These are phyloP conservation scores for Fusarium citri DNA, from an alignment of 2,329 filamentous ascomycete genomes.

Conservation along the genomic window DNA sequence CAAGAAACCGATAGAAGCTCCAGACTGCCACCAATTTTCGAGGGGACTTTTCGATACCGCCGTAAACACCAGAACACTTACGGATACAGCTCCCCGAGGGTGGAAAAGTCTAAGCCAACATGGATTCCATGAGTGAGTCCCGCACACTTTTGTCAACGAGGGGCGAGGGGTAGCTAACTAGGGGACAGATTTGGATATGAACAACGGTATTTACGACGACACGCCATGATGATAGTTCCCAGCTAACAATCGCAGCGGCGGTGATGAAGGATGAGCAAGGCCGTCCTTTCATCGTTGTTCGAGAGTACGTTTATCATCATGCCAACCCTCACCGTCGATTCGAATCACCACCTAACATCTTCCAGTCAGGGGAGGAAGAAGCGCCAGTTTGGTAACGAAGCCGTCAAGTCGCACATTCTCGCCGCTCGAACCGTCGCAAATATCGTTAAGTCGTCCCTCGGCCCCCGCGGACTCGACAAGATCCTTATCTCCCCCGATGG, in stretches of 20 bases:
- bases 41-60: conserved; percentile 40
- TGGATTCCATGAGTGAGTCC: conserved; percentile 55
- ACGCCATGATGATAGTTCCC: conserved; percentile 6
- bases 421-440: conserved; percentile 95
- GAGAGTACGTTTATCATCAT: conserved; percentile 78
- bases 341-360: conserved; percentile 36
- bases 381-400: conserved; percentile 95
- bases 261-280: conserved; percentile 98
- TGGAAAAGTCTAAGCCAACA: conserved; percentile 48
- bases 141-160: conserved; percentile 39
- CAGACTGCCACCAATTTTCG: conserved; percentile 44
- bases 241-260: conserved; percentile 60
- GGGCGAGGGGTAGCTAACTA: conserved; percentile 53
- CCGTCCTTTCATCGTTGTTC: conserved; percentile 95
- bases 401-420: conserved; percentile 97
- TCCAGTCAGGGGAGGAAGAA: conserved; percentile 95
- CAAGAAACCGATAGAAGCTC: conserved; percentile 49
- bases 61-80: conserved; percentile 40
- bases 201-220: conserved; percentile 72
- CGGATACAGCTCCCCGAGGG: conserved; percentile 46
- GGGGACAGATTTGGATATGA: conserved; percentile 79
- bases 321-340: conserved; percentile 2
- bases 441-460: conserved; percentile 97
- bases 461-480: conserved; percentile 96
- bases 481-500: conserved; percentile 98